Base-by-base conservation (phyloP, 192 early-diverging fungal species). In the Dissophora globulifera region DNA sequence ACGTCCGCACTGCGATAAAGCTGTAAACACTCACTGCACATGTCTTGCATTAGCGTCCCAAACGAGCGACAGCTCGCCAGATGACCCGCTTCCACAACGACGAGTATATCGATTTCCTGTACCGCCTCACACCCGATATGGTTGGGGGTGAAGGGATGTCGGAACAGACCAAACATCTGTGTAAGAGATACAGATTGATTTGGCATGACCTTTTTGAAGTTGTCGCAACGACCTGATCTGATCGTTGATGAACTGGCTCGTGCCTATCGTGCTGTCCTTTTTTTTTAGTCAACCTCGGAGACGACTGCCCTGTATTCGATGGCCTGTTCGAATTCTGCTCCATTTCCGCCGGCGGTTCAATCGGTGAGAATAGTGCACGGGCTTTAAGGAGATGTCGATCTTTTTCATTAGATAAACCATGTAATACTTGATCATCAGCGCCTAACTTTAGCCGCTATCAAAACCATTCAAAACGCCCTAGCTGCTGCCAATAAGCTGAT, bases 221-320 rank as follows among this genome's bases (percentile, higher is more conserved):
- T 23, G 11, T 35, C 59, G 30, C 31, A 17, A 32, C 38, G 5
- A 45, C 43, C 43, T 45, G 43, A 4, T 2, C 16, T n/a, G 47
- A 27, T 26, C 23, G 10, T 10, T 7, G 25, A 50, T 40, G 13
- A 13, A 49, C 41, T 65, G n/a, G 42, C 47, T 63, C 60, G 38
- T 40, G n/a, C 38, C 38, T 40, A 40, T 13, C 30, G 42, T 31
- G 19, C 10, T 63, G 10, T 40, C 4, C 27, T 22, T 9, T 7
- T 33, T 40, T 23, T 49, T 16, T 29, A 88, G 86, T 92, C 78
- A 94, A 96, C 59, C 85, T 96, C 9, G 90, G 90, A 22, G 91
- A 95, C 31, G 97, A 99, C 82, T 97, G 95, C 79, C 97, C 97
- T 22, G 89, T 95, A 0, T 99, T 98, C 79, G 96, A 97, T 62